Evolutionary conservation across 805 yeast species (phyloP), one percentile per base, ranked within the genome.

Genomic region (Nakazawaea pomicola): DNA sequence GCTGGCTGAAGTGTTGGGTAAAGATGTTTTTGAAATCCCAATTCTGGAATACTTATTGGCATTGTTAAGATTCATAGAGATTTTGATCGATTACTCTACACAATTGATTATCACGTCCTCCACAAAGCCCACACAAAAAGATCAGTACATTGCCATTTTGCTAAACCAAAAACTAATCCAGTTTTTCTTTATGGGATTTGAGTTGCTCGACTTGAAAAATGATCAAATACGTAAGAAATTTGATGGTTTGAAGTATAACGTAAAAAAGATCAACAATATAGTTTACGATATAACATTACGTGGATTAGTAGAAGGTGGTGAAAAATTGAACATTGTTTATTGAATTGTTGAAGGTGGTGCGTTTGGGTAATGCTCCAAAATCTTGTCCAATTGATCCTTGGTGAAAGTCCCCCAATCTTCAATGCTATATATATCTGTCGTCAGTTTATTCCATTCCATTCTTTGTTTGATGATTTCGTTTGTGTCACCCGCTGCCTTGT

Each of bases 361-460:
- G 2, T 65, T 63, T 1, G 86, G 84, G 50, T 71, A 80, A 33
- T 49, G 55, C 11, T 56, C 57, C 5, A 82, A 60, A 9, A 82
- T 64, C 33, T 51, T 55, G 36, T 67, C 70, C 25, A 68, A 61
- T 11, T 57, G 52, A 3, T 51, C 48, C 19, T 58, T 61, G 6
- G 57, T 55, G 49, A 76, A 55, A 31, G 50, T 51, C 43, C 84
- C 74, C 80, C 90, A 80, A 50, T 83, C 72, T 43, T 69, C 67
- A 44, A 80, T 68, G 9, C 72, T 53, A 56, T 72, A 77, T 38
- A 62, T 60, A 55, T 84, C 91, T 2, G 90, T 83, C 29, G 81
- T 64, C 3, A 58, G 60, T 36, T 74, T 78, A 57, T 83, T 80
- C 83, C 90, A 80, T 15, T 67, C 69, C 93, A 84, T 84, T 45